Conservation (phyloP, 345 rosid species). For the Citrus sinensis region DVS_A1.0 CM039163.1:50819501-50820000, state of each 20-base stretch:
- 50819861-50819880: slow-evolving; percentile 94
- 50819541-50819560: not conserved
- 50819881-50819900: slow-evolving; percentile 98
- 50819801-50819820: not conserved
- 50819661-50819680: not conserved
- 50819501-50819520: slow-evolving; percentile 18
- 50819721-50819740: not conserved
- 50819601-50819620: not conserved
- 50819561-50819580: not conserved
- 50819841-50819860: slow-evolving; percentile 47
- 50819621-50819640: not conserved
- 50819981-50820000: slow-evolving; percentile 5
- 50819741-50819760: not conserved
- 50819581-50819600: not conserved
- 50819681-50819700: not conserved
- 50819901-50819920: slow-evolving; percentile 96
- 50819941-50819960: slow-evolving; percentile 96
- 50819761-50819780: not conserved
- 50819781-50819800: not conserved
- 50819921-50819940: slow-evolving; percentile 91
- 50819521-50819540: not conserved
- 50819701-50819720: not conserved
- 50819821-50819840: slow-evolving; percentile 2
- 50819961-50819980: slow-evolving; percentile 19
- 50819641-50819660: not conserved